Base-by-base conservation (phyloP, 2,329 filamentous ascomycete genomes). In the Ophiocordyceps camponoti-rufipedis region DNA sequence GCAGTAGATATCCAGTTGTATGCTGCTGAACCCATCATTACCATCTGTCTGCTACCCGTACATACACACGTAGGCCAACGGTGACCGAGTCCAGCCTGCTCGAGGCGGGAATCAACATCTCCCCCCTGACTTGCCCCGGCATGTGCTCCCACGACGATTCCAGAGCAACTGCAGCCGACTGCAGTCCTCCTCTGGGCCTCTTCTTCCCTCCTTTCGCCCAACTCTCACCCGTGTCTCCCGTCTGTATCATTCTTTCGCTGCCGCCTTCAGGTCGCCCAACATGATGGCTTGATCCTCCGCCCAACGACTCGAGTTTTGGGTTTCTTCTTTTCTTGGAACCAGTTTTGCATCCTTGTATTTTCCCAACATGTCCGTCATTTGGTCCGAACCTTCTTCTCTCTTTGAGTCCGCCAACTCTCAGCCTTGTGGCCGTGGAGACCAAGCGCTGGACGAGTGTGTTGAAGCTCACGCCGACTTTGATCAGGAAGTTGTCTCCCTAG, bases 251-350 rank as follows among this genome's bases (percentile, higher is more conserved):
- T 51, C 47, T 48, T 51, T 47, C 53, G 48, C 48, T 50, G 44
- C 53, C 51, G 10, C 32, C 28, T 39, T 33, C 53, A 53, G 54
- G 56, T 55, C 55, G 47, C 45, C 47, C 55, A 68, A 68, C 64
- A 56, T 23, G 23, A 23, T 61, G 35, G 35, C 35, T 63, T 63
- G 63, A 62, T 32, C 23, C 35, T 29, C 44, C 33, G 28, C 41
- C 23, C 16, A 31, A 28, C 19, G 8, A 13, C 12, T 10, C 9
- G 38, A 28, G 41, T 33, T 43, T 39, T 28, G 14, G 29, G 14
- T 14, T 41, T 40, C 54, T 62, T 62, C 66, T 62, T 63, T 69
- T 50, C 49, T 52, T 68, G 66, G 63, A 62, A 59, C 58, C 56
- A 48, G 49, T 53, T 53, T 54, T 55, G 51, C 52, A 53, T 57